These are phyloP conservation scores for Fusarium sacchari DNA, from an alignment of 2,329 filamentous ascomycete genomes.

Conservation along the genomic window DNA sequence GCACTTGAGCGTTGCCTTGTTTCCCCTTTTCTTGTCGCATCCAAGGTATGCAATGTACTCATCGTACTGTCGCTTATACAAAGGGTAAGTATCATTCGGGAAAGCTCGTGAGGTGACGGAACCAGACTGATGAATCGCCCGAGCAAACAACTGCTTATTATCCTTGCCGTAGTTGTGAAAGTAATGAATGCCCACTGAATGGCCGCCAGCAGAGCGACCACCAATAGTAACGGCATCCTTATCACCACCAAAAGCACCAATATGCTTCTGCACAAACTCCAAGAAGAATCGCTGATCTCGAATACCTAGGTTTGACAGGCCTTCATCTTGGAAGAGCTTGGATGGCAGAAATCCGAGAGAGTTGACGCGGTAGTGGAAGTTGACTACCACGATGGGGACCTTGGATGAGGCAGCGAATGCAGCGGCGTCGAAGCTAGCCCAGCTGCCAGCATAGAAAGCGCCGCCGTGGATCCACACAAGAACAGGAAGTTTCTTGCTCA, in stretches of 20 bases:
- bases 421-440: conserved; percentile 50
- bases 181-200: conserved; percentile 52
- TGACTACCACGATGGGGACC: conserved; percentile 55
- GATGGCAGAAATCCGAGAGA: conserved; percentile 58
- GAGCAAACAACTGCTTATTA: conserved; percentile 46
- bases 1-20: conserved; percentile 51
- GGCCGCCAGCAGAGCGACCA: conserved; percentile 63
- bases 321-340: conserved; percentile 48
- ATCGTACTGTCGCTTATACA: conserved; percentile 48
- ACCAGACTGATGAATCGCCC: conserved; percentile 51
- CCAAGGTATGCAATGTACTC: conserved; percentile 44
- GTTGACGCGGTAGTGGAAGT: conserved; percentile 55
- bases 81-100: conserved; percentile 47
- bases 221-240: conserved; percentile 61
- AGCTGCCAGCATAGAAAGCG: conserved; percentile 48
- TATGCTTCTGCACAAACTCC: conserved; percentile 63
- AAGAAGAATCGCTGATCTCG: conserved; percentile 63
- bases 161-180: conserved; percentile 51
- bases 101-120: conserved; percentile 52
- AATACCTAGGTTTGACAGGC: conserved; percentile 61
- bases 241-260: conserved; percentile 64
- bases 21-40: conserved; percentile 41
- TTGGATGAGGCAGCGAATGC: conserved; percentile 46
- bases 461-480: conserved; percentile 55
- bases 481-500: conserved; percentile 50